Base-by-base conservation (phyloP, 305 asterid genomes). In the Fraxinus floribunda region DNA sequence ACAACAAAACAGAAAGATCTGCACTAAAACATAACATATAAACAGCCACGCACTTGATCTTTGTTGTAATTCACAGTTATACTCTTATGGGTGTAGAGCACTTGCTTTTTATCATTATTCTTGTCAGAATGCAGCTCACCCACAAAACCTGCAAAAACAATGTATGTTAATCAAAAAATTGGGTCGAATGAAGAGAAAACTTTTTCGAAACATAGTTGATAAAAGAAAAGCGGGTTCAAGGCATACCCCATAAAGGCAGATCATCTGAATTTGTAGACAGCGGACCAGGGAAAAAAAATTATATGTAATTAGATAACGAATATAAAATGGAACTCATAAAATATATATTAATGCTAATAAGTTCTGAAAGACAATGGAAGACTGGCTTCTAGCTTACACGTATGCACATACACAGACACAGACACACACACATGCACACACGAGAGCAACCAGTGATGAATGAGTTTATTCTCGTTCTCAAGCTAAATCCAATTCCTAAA, bases 231-330 rank as follows among this genome's bases (percentile, higher is more conserved):
- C 4, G 34, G 34, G 34, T 30, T 30, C 34, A 30, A 30, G 34
- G 44, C 90, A 57, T 89, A 91, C 95, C 95, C 95, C 95, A 91
- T 82, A 91, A 60, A 68, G 95, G 95, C 81, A 91, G 90, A 85
- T 91, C 95, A 83, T 91, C 95, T 91, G 92, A 82, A 81, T 80
- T 62, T 55, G 66, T 46, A 34, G 78, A 71, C 84, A 68, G 85
- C 83, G 83, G 57, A 75, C 80, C 83, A 11, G 41, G 82, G 38
- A 86, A 60, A 29, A 39, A 72, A 46, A 82, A 13, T 4, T 52
- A 81, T 46, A 82, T 71, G 34, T 62, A 82, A 83, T 84, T 76
- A 83, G 86, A 78, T 7, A 73, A 39, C 18, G 4, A 44, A 22
- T 72, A 71, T 24, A 22, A 38, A 49, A 30, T 13, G 71, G 9